Evolutionary conservation across 2,329 filamentous ascomycete genomes (phyloP).

Genomic region (Claviceps cyperi): DNA sequence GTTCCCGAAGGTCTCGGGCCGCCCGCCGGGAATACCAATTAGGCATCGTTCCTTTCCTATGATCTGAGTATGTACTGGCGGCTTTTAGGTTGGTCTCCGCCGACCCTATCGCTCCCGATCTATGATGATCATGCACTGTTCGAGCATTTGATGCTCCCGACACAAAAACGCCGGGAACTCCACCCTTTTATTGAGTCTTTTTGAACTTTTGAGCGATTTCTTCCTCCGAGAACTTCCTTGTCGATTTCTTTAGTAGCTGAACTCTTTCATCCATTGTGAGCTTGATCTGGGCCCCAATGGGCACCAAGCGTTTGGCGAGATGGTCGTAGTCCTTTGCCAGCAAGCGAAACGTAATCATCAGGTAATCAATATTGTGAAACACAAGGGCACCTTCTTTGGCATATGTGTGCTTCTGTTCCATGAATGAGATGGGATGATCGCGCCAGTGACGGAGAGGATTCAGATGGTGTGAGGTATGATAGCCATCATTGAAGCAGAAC

Average conservation of each 20-base stretch:
- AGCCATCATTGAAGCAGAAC: slow-evolving; percentile 71
- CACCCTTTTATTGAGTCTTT: neutral
- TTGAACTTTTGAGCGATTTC: slow-evolving; percentile 47
- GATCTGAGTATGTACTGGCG: neutral
- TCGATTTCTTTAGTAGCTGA: slow-evolving; percentile 48
- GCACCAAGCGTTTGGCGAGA: slow-evolving; percentile 56
- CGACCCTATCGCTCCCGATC: neutral
- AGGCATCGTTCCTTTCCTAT: neutral
- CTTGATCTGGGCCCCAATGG: slow-evolving; percentile 55
- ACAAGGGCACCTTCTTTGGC: slow-evolving; percentile 53
- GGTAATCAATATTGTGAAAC: slow-evolving; percentile 69
- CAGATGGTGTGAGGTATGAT: slow-evolving; percentile 68
- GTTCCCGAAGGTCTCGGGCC: too few relatives aligned
- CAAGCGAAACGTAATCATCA: slow-evolving; percentile 57
- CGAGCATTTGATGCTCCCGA: neutral
- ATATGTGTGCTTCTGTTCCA: slow-evolving; percentile 55
- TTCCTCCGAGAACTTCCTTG: slow-evolving; percentile 48
- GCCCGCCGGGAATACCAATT: too few relatives aligned
- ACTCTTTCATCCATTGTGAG: slow-evolving; percentile 51
- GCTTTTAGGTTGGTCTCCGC: neutral
- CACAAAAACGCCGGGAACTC: neutral
- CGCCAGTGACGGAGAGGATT: slow-evolving; percentile 71
- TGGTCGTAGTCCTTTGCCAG: slow-evolving; percentile 57
- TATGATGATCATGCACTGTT: neutral
- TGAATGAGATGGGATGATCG: slow-evolving; percentile 60